Conservation (phyloP, 306 rosid genomes). For the Notholithocarpus densiflorus region DNA sequence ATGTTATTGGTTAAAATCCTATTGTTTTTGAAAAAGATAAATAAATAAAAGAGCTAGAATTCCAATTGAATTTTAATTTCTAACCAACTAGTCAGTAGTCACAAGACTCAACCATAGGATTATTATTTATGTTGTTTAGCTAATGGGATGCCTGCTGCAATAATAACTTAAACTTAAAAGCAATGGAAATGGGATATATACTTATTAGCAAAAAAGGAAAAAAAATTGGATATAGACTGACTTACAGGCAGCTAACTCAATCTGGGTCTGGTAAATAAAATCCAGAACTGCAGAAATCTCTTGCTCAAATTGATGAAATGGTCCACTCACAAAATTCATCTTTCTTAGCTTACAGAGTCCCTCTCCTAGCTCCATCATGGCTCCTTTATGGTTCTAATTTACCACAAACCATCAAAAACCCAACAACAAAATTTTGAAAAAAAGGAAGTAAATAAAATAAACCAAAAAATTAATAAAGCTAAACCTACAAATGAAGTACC, state of each 20-base stretch:
- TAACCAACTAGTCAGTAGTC: background rate
- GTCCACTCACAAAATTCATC: too few species aligned
- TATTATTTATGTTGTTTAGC: too few species aligned
- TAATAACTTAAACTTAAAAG: background rate
- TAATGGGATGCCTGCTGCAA: background rate
- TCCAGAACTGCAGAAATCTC: conserved; percentile 26
- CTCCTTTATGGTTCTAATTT: conserved; percentile 82
- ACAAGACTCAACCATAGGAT: background rate
- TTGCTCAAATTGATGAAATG: too few species aligned
- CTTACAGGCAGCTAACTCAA: conserved; percentile 91
- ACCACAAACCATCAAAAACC: conserved; percentile 6
- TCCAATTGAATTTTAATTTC: background rate
- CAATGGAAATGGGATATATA: background rate
- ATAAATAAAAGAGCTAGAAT: background rate
- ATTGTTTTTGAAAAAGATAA: too few species aligned
- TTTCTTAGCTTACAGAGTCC: too few species aligned
- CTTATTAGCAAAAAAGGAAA: too few species aligned
- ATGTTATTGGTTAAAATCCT: too few species aligned
- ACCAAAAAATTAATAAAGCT: background rate
- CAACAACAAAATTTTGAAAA: background rate
- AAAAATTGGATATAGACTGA: background rate
- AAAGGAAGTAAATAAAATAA: background rate
- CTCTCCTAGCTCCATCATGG: conserved; percentile 61
- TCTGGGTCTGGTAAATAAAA: conserved; percentile 78
- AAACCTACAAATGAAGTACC: background rate